Evolutionary conservation across 2,329 filamentous ascomycete genomes (phyloP).

Genomic region (Fusarium fracticaudum): DNA sequence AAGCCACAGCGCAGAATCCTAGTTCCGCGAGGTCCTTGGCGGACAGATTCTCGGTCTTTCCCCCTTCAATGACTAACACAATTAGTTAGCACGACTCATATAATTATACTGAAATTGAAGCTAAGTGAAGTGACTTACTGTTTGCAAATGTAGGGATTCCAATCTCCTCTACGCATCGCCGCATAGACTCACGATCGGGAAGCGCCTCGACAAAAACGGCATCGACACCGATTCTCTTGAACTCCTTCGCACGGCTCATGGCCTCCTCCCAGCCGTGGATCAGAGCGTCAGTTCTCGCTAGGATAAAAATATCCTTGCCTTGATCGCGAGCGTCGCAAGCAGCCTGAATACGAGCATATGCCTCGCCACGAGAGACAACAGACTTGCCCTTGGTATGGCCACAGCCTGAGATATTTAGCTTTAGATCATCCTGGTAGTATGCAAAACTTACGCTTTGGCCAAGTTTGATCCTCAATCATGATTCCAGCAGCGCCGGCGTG

Average conservation of each 20-base stretch:
- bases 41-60: constrained; percentile 48
- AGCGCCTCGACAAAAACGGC: constrained; percentile 55
- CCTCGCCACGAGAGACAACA: constrained; percentile 56
- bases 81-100: neutral
- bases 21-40: constrained; percentile 47
- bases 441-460: constrained; percentile 55
- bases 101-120: too few species aligned
- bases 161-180: constrained; percentile 48
- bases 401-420: constrained; percentile 21
- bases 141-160: constrained; percentile 54
- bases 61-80: constrained; percentile 45
- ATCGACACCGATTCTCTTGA: constrained; percentile 54
- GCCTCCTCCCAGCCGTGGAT: constrained; percentile 57
- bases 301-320: constrained; percentile 55
- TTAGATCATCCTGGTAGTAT: fast-evolving
- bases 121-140: constrained; percentile 9
- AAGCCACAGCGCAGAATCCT: constrained; percentile 54
- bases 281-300: constrained; percentile 55
- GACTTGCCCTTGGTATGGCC: constrained; percentile 57
- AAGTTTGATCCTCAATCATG: constrained; percentile 60
- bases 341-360: constrained; percentile 56
- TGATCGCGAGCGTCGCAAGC: constrained; percentile 56
- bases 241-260: constrained; percentile 51
- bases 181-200: constrained; percentile 55
- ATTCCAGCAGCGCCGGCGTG: constrained; percentile 51